Evolutionary conservation across 371 early-diverging fungal genomes (phyloP).

Genomic region (Apophysomyces ossiformis): DNA sequence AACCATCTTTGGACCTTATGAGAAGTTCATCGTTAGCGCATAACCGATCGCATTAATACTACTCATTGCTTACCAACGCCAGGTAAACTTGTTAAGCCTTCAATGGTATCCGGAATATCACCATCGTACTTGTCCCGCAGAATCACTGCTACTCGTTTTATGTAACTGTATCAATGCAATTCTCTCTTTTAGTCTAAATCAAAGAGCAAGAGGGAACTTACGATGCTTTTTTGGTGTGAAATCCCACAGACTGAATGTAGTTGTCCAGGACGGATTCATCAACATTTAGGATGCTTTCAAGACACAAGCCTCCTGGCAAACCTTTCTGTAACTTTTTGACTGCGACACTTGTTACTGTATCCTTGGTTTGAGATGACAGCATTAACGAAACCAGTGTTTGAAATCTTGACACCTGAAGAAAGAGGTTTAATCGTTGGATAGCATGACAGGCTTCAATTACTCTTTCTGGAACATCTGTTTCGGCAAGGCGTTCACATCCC

Average conservation of each 20-base stretch:
- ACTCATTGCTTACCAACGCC: conserved; percentile 75
- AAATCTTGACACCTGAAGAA: conserved; percentile 70
- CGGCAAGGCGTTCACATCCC: conserved; percentile 88
- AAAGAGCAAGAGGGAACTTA: conserved; percentile 29
- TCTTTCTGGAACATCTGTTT: conserved; percentile 34
- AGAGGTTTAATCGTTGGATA: background rate
- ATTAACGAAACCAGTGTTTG: conserved; percentile 91
- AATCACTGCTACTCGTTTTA: conserved; percentile 79
- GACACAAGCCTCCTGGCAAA: conserved; percentile 67
- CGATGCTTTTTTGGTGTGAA: conserved; percentile 86
- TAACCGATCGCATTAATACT: background rate
- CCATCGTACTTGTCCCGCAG: conserved; percentile 73
- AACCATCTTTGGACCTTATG: conserved; percentile 91
- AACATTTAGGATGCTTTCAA: conserved; percentile 60
- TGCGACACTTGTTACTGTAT: conserved; percentile 86
- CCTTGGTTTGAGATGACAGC: conserved; percentile 97
- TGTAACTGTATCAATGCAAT: conserved; percentile 41
- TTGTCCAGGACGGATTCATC: conserved; percentile 67
- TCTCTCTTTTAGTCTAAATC: background rate
- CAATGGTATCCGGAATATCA: conserved; percentile 87
- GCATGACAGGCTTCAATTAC: conserved; percentile 10
- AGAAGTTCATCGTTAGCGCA: background rate
- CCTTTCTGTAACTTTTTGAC: conserved; percentile 69
- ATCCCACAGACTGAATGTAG: conserved; percentile 88
- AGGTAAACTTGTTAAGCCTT: conserved; percentile 81